A percentile compares a stretch with the other conserved stretches of the same genome.
Evolutionary conservation across 2,329 filamentous ascomycete species (phyloP).

Genomic region (Trichoderma oligosporum): DNA sequence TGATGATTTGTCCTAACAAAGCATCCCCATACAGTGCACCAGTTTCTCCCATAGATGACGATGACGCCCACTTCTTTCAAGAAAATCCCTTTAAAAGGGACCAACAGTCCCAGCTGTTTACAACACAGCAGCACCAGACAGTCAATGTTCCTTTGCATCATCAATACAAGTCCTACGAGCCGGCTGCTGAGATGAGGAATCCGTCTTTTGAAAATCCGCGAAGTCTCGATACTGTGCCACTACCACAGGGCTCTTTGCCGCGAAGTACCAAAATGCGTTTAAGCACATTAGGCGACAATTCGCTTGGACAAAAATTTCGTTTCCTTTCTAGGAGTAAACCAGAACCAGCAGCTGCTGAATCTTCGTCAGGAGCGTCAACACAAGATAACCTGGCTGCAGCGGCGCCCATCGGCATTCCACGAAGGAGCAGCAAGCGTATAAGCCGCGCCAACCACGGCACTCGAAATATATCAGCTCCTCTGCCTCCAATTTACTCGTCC

Average conservation of each 20-base stretch:
- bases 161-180: constrained; percentile 6
- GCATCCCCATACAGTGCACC: constrained; percentile 27
- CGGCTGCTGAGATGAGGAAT: constrained; percentile 19
- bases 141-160: neutral
- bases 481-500: constrained; percentile 20
- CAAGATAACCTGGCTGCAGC: constrained; percentile 55
- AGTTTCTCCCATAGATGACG: constrained; percentile 55
- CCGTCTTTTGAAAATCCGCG: neutral
- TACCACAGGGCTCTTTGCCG: constrained; percentile 1
- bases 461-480: constrained; percentile 15
- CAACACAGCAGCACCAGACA: constrained; percentile 18
- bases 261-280: constrained; percentile 8
- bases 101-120: constrained; percentile 21
- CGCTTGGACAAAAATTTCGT: constrained; percentile 35
- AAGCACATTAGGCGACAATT: constrained; percentile 16
- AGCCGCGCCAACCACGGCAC: constrained; percentile 22
- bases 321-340: constrained; percentile 35
- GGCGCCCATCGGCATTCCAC: constrained; percentile 54
- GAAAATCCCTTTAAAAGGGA: constrained; percentile 23
- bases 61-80: constrained; percentile 38
- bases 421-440: constrained; percentile 46
- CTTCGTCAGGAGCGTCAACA: constrained; percentile 44
- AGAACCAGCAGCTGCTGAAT: constrained; percentile 40
- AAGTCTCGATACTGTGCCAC: neutral
- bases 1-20: constrained; percentile 20